A percentile compares a stretch with the other conserved stretches of the same genome.
Conservation (phyloP, 257 asterid species). For the Primulina tabacum region DNA sequence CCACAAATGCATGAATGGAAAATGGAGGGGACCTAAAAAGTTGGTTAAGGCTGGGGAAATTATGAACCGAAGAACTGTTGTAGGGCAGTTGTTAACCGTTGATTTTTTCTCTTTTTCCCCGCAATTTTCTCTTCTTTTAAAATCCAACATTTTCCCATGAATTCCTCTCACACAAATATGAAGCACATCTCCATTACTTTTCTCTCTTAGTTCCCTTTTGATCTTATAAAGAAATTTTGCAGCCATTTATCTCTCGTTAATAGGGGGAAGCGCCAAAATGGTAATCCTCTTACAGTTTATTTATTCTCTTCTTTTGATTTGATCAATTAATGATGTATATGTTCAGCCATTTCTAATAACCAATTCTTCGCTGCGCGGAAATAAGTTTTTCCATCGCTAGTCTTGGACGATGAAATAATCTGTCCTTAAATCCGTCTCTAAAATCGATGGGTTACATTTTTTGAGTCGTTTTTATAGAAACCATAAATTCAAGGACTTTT, state of each 20-base stretch:
- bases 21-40: not conserved
- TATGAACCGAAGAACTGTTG: not conserved
- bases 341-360: not conserved
- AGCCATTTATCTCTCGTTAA: not conserved
- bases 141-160: not conserved
- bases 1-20: not conserved
- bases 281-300: not conserved
- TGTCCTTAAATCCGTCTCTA: not conserved
- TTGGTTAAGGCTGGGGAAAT: not conserved
- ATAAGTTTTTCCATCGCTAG: not conserved
- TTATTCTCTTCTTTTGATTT: not conserved
- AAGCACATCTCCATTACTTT: not conserved
- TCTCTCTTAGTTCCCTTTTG: not conserved
- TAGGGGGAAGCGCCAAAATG: not conserved
- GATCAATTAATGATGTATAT: not conserved
- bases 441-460: not conserved
- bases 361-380: not conserved
- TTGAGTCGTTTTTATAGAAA: too few relatives aligned
- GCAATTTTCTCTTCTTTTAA: not conserved
- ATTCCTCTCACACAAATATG: not conserved
- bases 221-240: not conserved
- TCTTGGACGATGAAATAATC: not conserved
- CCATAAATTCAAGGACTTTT: too few relatives aligned
- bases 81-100: not conserved
- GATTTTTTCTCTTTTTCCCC: not conserved